Conservation (phyloP, 179 eudicot genomes). For the Drosera spatulata region DNA sequence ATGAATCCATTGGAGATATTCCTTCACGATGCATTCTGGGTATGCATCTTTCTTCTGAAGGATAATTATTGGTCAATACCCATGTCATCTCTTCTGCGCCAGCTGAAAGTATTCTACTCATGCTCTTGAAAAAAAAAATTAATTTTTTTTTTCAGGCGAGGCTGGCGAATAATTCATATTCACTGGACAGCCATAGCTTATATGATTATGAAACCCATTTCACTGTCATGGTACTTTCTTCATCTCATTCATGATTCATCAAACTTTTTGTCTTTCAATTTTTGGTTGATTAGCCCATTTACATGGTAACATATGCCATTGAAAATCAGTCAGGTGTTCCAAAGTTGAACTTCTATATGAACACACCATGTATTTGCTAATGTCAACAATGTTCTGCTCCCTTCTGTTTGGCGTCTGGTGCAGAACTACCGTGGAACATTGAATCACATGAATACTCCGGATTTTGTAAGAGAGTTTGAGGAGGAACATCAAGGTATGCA, state of each 20-base stretch:
- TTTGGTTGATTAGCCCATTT: neutral
- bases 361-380: neutral
- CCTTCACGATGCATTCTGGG: slow-evolving; percentile 87
- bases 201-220: slow-evolving; percentile 96
- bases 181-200: slow-evolving; percentile 65
- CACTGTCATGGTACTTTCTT: slow-evolving; percentile 80
- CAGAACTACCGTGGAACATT: slow-evolving; percentile 89
- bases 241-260: neutral
- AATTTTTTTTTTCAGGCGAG: slow-evolving; percentile 51
- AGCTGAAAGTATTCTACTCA: neutral
- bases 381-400: neutral
- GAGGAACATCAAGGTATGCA: slow-evolving; percentile 64
- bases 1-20: slow-evolving; percentile 81
- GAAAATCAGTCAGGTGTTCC: slow-evolving; percentile 1
- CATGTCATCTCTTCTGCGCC: neutral
- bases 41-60: slow-evolving; percentile 20
- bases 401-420: neutral
- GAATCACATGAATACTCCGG: slow-evolving; percentile 70
- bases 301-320: too few species aligned
- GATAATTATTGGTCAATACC: neutral
- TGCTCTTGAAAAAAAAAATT: slow-evolving; percentile 3
- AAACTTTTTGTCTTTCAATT: neutral
- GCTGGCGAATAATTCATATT: slow-evolving; percentile 76
- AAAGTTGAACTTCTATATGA: neutral
- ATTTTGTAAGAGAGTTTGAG: slow-evolving; percentile 77